These are phyloP conservation scores for Mangifera indica DNA, from an alignment of 345 rosid species.

Conservation along the genomic window DNA sequence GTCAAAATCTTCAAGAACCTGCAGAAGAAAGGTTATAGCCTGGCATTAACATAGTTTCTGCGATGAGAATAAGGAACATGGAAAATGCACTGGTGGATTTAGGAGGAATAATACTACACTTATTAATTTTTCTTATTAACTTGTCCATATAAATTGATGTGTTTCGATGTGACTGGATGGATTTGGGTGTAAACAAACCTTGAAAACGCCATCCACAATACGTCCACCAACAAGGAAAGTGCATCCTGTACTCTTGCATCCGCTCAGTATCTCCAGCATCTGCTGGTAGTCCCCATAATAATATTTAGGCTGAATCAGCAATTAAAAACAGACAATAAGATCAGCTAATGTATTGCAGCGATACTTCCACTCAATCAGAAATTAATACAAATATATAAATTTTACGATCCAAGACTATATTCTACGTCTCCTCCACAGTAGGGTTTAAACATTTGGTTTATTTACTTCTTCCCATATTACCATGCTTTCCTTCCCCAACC, in stretches of 20 bases:
- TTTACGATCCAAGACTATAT: no score
- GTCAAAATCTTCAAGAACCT: constrained; percentile 83
- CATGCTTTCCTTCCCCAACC: not conserved
- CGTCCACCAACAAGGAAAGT: constrained; percentile 88
- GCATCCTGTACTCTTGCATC: constrained; percentile 79
- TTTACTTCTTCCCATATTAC: not conserved
- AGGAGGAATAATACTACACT: no score
- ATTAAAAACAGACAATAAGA: not conserved
- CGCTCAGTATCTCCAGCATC: constrained; percentile 69
- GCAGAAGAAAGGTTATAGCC: constrained; percentile 17
- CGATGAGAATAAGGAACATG: not conserved
- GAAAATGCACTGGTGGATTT: not conserved
- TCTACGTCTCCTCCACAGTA: not conserved
- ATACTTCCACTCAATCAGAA: not conserved
- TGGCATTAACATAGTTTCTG: constrained; percentile 1
- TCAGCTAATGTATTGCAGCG: not conserved
- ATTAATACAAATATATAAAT: not conserved
- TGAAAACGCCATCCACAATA: constrained; percentile 69
- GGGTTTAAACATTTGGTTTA: no score
- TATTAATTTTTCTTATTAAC: no score
- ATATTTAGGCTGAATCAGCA: constrained; percentile 73
- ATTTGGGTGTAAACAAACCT: constrained; percentile 38
- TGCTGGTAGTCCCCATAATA: constrained; percentile 57
- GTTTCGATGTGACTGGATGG: no score
- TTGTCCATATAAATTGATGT: no score